Evolutionary conservation across 225 moss, liverwort and hornwort species (phyloP).

Genomic region (Pseudisothecium myosuroides): DNA sequence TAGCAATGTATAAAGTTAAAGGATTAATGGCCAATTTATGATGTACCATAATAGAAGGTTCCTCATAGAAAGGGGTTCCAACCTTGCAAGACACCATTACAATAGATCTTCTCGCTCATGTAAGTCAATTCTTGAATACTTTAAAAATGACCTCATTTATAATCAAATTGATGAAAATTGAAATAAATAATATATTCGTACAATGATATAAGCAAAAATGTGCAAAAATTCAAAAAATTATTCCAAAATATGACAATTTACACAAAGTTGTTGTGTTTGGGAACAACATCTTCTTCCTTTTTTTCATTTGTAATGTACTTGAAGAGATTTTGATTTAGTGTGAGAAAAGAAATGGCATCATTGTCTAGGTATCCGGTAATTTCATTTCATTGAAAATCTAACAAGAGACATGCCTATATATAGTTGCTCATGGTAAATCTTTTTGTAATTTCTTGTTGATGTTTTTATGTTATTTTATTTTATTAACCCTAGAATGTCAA

Average conservation of each 20-base stretch:
- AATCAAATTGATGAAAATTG: background rate
- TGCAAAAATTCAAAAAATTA: background rate
- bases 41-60: background rate
- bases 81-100: background rate
- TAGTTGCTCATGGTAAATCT: background rate
- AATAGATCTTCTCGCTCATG: background rate
- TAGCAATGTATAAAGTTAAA: background rate
- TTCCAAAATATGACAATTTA: background rate
- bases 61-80: background rate
- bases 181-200: background rate
- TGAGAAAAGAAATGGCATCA: background rate
- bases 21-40: background rate
- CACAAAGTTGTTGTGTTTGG: too few species aligned
- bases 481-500: background rate
- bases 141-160: background rate
- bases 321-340: background rate
- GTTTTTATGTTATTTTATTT: background rate
- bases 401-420: too few species aligned
- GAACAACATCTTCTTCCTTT: rapidly evolving
- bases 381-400: too few species aligned
- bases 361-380: background rate
- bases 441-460: background rate
- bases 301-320: background rate
- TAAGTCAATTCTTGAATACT: background rate
- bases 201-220: background rate